Evolutionary conservation across 805 yeast species (phyloP), one percentile per base, ranked within the genome.

Genomic region (Myxozyma mucilagina): DNA sequence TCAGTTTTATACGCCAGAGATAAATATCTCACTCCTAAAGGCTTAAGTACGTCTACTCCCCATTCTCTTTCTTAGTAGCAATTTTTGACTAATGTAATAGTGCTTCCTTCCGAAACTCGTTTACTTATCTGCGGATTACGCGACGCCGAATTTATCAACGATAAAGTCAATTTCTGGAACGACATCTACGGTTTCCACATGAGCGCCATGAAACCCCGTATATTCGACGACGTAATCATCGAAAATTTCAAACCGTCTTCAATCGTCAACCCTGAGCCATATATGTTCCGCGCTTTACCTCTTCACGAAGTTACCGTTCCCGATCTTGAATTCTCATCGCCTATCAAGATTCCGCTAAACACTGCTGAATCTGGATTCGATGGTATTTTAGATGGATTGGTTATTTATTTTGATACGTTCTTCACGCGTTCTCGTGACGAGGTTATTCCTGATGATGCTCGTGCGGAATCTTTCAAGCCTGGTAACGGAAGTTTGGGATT

Each of bases 1-100:
- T 90, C 98, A 32, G 99, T 94, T 32, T 79, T 94, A 68, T 84
- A 84, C 69, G 99, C 99, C 39, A 84, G 99, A 77, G 99, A 94
- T 77, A 85, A 82, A 73, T 96, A 91, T 75, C 72, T 78, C 59
- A 85, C 79, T 45, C 80, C 82, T 70, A 96, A 89, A 53, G 99
- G 99, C 13, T 80, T 93, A 5, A 50, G 52, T 48, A 48, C n/a
- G 51, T 4, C 31, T 38, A 10, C 2, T 13, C n/a, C 34, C 13
- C 14, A 8, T 44, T 10, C 39, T 13, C 18, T 29, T 16, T 13
- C 10, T 35, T 18, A 35, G 8, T 14, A 14, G 13, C n/a, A 11
- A 29, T 20, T 48, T 6, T 42, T 48, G 13, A 48, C 29, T 11
- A 36, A 20, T 14, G 3, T 31, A 39, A 7, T 67, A 48, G 90